These are phyloP conservation scores for Phoma sp. DNA, from an alignment of 2,329 filamentous ascomycete genomes.

Conservation along the genomic window DNA sequence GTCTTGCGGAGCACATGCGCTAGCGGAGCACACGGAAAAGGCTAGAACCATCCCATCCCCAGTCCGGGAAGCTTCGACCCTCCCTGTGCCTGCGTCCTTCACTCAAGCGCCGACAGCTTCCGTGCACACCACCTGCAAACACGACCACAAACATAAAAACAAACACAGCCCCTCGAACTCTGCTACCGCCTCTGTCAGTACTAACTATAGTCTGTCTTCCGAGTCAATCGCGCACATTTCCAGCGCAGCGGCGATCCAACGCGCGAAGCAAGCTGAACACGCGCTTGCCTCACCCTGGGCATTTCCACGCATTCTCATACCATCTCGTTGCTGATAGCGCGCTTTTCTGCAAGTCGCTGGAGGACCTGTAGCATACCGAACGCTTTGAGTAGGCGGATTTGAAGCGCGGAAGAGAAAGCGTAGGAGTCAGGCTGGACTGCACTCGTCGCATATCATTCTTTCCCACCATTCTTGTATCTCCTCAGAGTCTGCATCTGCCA, in stretches of 20 bases:
- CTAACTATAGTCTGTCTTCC: conserved; percentile 1
- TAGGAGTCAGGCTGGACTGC: conserved; percentile 35
- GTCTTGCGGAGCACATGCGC: conserved; percentile 29
- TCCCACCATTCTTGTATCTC: conserved; percentile 44
- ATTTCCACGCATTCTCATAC: conserved; percentile 21
- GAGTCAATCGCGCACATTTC: not conserved
- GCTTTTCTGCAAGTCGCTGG: conserved; percentile 29
- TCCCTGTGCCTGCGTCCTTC: conserved; percentile 13
- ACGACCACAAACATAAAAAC: no score
- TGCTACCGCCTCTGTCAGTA: not conserved
- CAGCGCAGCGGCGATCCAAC: not conserved
- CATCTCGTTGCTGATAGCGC: conserved; percentile 33
- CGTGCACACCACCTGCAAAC: conserved; percentile 2
- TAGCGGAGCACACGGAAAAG: conserved; percentile 22
- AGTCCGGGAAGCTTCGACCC: conserved; percentile 9
- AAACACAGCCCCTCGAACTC: no score
- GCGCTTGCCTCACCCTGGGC: conserved; percentile 20
- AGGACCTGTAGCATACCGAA: conserved; percentile 31
- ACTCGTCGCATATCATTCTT: conserved; percentile 30
- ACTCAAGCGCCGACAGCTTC: conserved; percentile 6
- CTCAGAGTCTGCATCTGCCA: conserved; percentile 48
- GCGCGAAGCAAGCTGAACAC: conserved; percentile 6
- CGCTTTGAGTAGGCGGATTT: conserved; percentile 29
- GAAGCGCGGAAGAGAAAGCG: conserved; percentile 25
- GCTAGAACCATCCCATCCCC: not conserved